Evolutionary conservation across 371 early-diverging fungal species (phyloP), one percentile per base, ranked within the genome.

Genomic region (Fennellomyces sp.): DNA sequence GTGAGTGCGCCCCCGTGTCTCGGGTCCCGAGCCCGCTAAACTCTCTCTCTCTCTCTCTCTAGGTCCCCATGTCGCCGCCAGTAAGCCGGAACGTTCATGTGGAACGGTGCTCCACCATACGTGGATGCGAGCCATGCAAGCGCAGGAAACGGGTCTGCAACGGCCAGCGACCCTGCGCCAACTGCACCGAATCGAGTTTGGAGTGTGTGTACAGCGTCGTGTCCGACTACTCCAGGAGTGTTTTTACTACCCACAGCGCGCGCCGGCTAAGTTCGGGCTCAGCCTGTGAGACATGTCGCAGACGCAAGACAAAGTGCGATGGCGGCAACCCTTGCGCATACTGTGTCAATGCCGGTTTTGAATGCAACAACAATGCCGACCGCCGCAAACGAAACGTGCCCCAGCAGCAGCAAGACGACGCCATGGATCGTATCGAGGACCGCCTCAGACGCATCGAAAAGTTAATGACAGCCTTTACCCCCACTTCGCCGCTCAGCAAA

Each of bases 301-400:
- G 78, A 67, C 69, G 81, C 45, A 80, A 80, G 60, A 80, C 81
- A 28, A 80, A 80, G 48, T 80, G 81, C 62, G 81, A 80, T 69
- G 81, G 81, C 29, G 65, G 74, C 4, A 69, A 62, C 52, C 81
- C 81, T 39, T 80, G 81, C 52, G 61, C 69, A 15, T 80, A 72
- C 39, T 80, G 81, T 66, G 69, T 72, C 2, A 61, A 68, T 26
- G 78, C 76, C 27, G 63, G 70, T 17, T 52, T 78, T 33, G 78
- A 76, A 47, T 81, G 81, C 50, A 70, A 76, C 10, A 80, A 80
- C 45, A 65, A 80, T 54, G 70, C 78, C 2, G 81, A 80, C 48
- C 63, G 75, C 51, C 68, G 78, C 35, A 68, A 68, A 36, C 52
- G 68, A 53, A n/a, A 26, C 35, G 6, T 42, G 7, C 45, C 45